A percentile compares a stretch with the other conserved stretches of the same genome.
These are phyloP conservation scores for Tolypocladium ophioglossoides DNA, from an alignment of 2,329 filamentous ascomycete genomes.

Conservation along the genomic window DNA sequence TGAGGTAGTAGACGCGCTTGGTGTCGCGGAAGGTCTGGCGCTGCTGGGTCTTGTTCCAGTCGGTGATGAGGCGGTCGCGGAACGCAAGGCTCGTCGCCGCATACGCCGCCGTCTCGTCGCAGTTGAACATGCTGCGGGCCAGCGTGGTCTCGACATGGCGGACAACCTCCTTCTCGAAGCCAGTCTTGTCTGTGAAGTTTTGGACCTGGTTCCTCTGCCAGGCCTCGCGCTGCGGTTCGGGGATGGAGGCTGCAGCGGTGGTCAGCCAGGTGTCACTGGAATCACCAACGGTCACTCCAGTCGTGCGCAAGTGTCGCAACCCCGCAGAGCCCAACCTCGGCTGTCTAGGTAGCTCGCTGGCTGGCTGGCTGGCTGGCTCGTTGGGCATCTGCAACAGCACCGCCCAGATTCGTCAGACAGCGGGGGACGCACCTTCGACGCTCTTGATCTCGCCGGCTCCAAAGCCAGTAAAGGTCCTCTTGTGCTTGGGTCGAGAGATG, in stretches of 20 bases:
- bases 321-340: background rate
- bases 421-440: constrained; percentile 60
- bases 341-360: no score
- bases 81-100: constrained; percentile 85
- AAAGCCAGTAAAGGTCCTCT: constrained; percentile 91
- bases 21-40: constrained; percentile 81
- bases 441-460: constrained; percentile 84
- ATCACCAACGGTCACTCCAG: no score
- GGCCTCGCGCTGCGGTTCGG: constrained; percentile 75
- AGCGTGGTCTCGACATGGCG: constrained; percentile 94
- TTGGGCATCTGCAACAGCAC: background rate
- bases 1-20: constrained; percentile 96
- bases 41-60: constrained; percentile 98
- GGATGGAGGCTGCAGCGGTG: constrained; percentile 53
- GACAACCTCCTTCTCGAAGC: constrained; percentile 80
- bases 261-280: background rate
- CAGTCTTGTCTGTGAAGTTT: constrained; percentile 68
- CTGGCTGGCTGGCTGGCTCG: background rate
- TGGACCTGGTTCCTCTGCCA: constrained; percentile 55
- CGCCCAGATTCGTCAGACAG: background rate
- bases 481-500: constrained; percentile 85
- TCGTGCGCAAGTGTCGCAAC: background rate
- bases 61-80: constrained; percentile 81
- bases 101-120: constrained; percentile 90
- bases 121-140: constrained; percentile 94